These are phyloP conservation scores for Aspergillus niger DNA, from an alignment of 2,329 filamentous ascomycete species.

Conservation along the genomic window DNA sequence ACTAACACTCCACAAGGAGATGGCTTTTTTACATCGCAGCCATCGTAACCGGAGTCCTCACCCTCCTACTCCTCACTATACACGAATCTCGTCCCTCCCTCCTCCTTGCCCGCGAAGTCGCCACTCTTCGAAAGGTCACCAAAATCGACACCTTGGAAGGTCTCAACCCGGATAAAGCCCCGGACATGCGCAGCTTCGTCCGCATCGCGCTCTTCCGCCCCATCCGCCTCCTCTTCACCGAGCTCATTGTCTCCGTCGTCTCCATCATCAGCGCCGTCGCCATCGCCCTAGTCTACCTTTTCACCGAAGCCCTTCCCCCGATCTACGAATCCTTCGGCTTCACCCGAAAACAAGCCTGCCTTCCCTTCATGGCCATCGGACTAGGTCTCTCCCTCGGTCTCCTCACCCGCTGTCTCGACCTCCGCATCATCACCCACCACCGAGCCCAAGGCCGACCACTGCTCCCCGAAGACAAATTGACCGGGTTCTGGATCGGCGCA, in stretches of 20 bases:
- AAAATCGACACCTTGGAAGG: constrained; percentile 28
- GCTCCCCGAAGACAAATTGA: constrained; percentile 50
- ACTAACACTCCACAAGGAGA: constrained; percentile 32
- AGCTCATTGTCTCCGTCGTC: constrained; percentile 50
- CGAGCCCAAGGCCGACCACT: constrained; percentile 24
- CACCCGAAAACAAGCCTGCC: constrained; percentile 31
- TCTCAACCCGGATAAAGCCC: constrained; percentile 45
- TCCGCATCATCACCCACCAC: constrained; percentile 32
- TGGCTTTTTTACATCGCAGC: constrained; percentile 51
- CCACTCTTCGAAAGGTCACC: constrained; percentile 30
- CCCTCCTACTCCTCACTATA: constrained; percentile 41
- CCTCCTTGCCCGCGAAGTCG: constrained; percentile 42
- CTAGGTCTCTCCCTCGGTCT: constrained; percentile 44
- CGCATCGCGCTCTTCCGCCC: constrained; percentile 46
- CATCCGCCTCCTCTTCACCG: constrained; percentile 46
- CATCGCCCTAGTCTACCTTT: constrained; percentile 52
- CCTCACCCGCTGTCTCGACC: constrained; percentile 46
- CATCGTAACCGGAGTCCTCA: constrained; percentile 39
- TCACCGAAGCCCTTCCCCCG: constrained; percentile 22
- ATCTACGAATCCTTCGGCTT: constrained; percentile 42
- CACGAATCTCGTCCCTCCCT: constrained; percentile 50
- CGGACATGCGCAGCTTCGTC: constrained; percentile 40
- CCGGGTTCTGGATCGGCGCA: constrained; percentile 50
- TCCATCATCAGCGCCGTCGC: constrained; percentile 47
- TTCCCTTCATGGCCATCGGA: constrained; percentile 43